Percentiles rank a stretch among this genome's conserved stretches.
phyloP scores from a whole-genome alignment of 371 early-diverging fungal genomes.

The Lichtheimia ramosa region DNA sequence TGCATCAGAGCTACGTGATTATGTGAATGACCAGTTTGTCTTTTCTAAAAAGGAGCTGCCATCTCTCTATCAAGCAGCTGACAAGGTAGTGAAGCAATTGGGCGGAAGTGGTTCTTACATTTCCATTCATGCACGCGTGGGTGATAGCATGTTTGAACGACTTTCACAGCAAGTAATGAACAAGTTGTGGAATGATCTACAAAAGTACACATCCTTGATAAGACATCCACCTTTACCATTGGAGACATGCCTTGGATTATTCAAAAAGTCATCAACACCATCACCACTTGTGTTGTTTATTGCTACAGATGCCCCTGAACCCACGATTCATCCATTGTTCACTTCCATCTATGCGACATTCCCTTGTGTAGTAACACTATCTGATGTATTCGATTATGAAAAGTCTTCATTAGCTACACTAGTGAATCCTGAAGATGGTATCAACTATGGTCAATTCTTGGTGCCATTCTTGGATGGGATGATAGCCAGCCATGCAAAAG shows the following conservation, averaged over 20 bases:
- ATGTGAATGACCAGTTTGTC: slow-evolving; percentile 27
- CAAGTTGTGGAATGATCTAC: slow-evolving; percentile 24
- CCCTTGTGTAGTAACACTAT: slow-evolving; percentile 39
- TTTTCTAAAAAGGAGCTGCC: slow-evolving; percentile 29
- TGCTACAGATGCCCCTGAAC: slow-evolving; percentile 40
- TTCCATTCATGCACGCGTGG: slow-evolving; percentile 53
- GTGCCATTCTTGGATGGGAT: slow-evolving; percentile 46
- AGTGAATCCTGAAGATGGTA: slow-evolving; percentile 34
- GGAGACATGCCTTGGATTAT: background rate
- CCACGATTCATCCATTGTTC: slow-evolving; percentile 17
- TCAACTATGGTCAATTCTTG: slow-evolving; percentile 31
- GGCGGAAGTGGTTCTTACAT: slow-evolving; percentile 53
- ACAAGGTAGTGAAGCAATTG: slow-evolving; percentile 42
- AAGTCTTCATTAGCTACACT: slow-evolving; percentile 27
- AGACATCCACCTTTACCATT: background rate
- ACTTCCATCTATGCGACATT: slow-evolving; percentile 22
- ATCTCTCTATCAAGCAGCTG: slow-evolving; percentile 37
- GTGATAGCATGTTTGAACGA: slow-evolving; percentile 54
- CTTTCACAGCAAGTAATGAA: slow-evolving; percentile 30
- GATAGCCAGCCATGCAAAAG: slow-evolving; percentile 37
- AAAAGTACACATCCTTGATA: slow-evolving; percentile 26
- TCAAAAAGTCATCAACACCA: background rate
- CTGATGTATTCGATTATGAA: slow-evolving; percentile 31
- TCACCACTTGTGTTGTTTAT: slow-evolving; percentile 38
- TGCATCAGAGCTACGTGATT: slow-evolving; percentile 16